Base-by-base conservation (phyloP, 257 asterid genomes). In the Solanum raphanifolium region DNA sequence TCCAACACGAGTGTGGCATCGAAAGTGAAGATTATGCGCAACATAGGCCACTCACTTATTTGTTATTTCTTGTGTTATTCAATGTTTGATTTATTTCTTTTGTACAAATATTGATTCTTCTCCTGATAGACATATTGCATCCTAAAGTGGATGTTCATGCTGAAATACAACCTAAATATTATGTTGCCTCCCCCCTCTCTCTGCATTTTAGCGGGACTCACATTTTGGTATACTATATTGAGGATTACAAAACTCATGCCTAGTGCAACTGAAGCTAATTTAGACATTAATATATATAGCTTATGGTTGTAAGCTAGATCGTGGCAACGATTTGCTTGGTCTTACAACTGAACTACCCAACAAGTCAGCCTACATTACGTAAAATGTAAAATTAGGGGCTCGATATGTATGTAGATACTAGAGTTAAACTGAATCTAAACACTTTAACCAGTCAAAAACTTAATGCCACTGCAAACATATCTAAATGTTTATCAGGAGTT, bases 341-440 rank as follows among this genome's bases (percentile, higher is more conserved):
- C 99, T 92, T 75, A 94, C 94, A 10, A 96, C 98, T 0, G 99
- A 93, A 39, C 29, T 92, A 58, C 99, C 99, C 73, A 96, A 88
- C 90, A 96, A 82, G 88, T 95, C 98, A 1, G 98, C 98, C 98
- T 95, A 91, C 86, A 65, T 79, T 16, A 27, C 4, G 25, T 27
- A 79, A 79, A 79, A 9, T 18, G 32, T 32, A 79, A 43, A 43
- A 8, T 27, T 43, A 12, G 9, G 60, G 13, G 7, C 21, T 76
- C 23, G 13, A 25, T 7, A 21, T 38, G 41, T 8, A 38, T 38
- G 46, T 39, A 39, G 13, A 41, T 10, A 41, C 46, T 10, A 41
- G 13, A 41, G 46, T 41, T 41, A 39, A 39, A 35, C 52, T 29
- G n/a, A 72, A 72, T 74, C 10, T 21, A 10, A 74, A 74, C 83